Evolutionary conservation across 1,284 basidiomycete species (phyloP).

Genomic region (Cystobasidium pallidum): DNA sequence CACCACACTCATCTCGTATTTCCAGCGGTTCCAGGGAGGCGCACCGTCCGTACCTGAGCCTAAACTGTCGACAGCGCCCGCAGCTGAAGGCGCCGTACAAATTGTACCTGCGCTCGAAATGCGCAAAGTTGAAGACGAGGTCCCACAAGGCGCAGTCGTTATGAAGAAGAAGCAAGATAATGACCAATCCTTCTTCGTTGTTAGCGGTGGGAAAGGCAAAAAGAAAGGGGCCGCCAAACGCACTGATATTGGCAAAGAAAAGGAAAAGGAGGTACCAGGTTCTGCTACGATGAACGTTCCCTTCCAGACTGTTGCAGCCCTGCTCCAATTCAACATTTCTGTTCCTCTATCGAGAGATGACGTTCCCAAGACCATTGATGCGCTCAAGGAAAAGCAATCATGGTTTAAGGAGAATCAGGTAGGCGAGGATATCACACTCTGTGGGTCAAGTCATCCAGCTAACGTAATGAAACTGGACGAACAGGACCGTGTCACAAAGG

Average conservation of each 20-base stretch:
- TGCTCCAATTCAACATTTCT: slow-evolving; percentile 85
- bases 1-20: slow-evolving; percentile 87
- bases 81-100: slow-evolving; percentile 60
- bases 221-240: slow-evolving; percentile 63
- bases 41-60: slow-evolving; percentile 57
- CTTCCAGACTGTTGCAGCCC: slow-evolving; percentile 80
- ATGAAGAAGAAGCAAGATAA: slow-evolving; percentile 88
- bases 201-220: slow-evolving; percentile 69
- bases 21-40: slow-evolving; percentile 71
- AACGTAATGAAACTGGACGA: neutral
- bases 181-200: slow-evolving; percentile 80
- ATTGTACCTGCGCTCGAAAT: slow-evolving; percentile 76
- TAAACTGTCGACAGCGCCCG: slow-evolving; percentile 55
- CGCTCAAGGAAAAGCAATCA: slow-evolving; percentile 89
- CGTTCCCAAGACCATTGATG: slow-evolving; percentile 80
- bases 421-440: slow-evolving; percentile 43
- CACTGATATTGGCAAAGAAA: slow-evolving; percentile 38
- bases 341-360: slow-evolving; percentile 80
- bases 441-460: neutral
- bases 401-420: slow-evolving; percentile 79
- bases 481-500: slow-evolving; percentile 65
- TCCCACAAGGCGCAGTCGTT: slow-evolving; percentile 69
- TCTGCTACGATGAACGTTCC: slow-evolving; percentile 70
- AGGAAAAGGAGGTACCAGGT: slow-evolving; percentile 51
- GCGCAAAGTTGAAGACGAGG: slow-evolving; percentile 75